These are phyloP conservation scores for Microthlaspi erraticum DNA, from an alignment of 345 rosid genomes.

Conservation along the genomic window DNA sequence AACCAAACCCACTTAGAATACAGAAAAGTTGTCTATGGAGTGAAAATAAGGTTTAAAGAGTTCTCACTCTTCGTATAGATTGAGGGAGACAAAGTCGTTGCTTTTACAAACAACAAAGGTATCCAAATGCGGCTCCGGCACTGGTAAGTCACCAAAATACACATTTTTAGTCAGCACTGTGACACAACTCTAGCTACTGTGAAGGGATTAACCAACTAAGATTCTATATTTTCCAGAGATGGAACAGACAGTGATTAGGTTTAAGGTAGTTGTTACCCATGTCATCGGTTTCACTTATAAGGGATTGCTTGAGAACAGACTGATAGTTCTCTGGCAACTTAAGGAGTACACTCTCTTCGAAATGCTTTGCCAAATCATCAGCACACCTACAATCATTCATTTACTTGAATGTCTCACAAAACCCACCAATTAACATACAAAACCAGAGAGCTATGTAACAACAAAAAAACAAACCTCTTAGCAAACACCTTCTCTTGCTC, in stretches of 20 bases:
- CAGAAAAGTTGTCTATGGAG: conserved; percentile 34
- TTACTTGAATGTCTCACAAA: not conserved
- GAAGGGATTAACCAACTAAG: not conserved
- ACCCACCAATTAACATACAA: not conserved
- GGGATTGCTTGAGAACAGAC: conserved; percentile 71
- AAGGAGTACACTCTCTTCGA: conserved; percentile 68
- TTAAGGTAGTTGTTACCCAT: conserved; percentile 60
- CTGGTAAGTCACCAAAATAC: conserved; percentile 42
- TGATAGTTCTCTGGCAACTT: conserved; percentile 83
- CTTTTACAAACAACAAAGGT: conserved; percentile 76
- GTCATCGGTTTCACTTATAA: conserved; percentile 80
- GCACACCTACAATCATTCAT: conserved; percentile 54
- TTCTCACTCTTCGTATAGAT: conserved; percentile 52
- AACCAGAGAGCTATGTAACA: not conserved
- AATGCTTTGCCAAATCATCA: conserved; percentile 62
- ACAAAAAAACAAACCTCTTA: conserved; percentile 52
- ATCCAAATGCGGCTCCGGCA: conserved; percentile 68
- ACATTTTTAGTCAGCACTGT: not conserved
- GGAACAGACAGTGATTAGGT: not conserved
- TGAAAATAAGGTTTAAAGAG: not conserved
- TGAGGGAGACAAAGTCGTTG: conserved; percentile 54
- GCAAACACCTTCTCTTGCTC: conserved; percentile 66
- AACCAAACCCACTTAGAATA: conserved; percentile 1
- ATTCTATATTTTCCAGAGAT: not conserved
- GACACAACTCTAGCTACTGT: conserved; percentile 5